Conservation (phyloP, 2,329 filamentous ascomycete genomes). For the Fusarium sp. region DNA sequence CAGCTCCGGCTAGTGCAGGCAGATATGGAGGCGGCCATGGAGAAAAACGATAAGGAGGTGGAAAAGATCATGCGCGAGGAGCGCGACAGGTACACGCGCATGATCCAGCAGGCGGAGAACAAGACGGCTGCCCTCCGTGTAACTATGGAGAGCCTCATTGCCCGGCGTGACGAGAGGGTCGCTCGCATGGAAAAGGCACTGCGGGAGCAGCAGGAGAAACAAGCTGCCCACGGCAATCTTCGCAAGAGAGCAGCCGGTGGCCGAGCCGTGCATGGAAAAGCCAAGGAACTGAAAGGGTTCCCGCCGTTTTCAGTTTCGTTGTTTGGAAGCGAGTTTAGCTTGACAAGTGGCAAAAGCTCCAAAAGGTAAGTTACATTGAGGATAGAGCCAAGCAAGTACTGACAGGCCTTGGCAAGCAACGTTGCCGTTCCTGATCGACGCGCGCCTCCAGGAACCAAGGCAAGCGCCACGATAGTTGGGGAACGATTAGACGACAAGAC, state of each 20-base stretch:
- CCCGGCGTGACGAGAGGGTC: not conserved
- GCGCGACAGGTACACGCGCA: not conserved
- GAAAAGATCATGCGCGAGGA: not conserved
- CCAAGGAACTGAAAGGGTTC: not conserved
- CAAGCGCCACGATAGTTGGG: not conserved
- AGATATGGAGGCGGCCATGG: not conserved
- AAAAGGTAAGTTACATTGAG: not conserved
- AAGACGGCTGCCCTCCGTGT: not conserved
- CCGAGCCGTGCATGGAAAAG: not conserved
- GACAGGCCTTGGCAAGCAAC: not conserved
- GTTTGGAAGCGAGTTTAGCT: not conserved
- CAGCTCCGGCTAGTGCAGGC: not conserved
- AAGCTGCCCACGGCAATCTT: not conserved
- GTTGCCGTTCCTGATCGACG: not conserved
- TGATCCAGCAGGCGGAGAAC: not conserved
- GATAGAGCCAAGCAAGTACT: not conserved
- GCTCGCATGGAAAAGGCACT: not conserved
- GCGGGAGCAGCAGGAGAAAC: not conserved
- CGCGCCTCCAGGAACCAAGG: not conserved
- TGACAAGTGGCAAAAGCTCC: not conserved
- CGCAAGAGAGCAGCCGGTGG: not conserved
- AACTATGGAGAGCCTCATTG: not conserved
- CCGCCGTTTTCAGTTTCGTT: not conserved
- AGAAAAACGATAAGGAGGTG: not conserved
- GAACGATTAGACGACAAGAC: not conserved